A percentile compares a stretch with the other conserved stretches of the same genome.
phyloP scores from a whole-genome alignment of 1,139 yeast species.

The Saccharomyces hybrid region DNA sequence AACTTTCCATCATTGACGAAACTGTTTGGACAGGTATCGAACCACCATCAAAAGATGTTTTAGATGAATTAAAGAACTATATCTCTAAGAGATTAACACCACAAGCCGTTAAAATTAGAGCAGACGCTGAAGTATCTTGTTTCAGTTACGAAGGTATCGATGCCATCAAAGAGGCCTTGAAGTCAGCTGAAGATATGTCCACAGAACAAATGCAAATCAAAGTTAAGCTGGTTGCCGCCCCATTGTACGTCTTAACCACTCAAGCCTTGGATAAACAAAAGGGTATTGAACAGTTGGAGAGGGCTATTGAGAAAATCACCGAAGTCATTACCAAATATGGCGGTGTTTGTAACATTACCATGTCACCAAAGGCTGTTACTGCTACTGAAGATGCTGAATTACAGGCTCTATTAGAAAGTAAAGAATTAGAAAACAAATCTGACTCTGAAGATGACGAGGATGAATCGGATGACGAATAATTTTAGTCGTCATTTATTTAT shows the following conservation, averaged over 20 bases:
- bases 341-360: conserved; percentile 85
- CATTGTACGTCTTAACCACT: conserved; percentile 86
- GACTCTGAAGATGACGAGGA: conserved; percentile 56
- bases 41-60: conserved; percentile 57
- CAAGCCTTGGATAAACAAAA: conserved; percentile 87
- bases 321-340: conserved; percentile 64
- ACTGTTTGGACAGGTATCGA: conserved; percentile 74
- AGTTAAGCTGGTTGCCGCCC: conserved; percentile 96
- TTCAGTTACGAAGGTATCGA: conserved; percentile 97
- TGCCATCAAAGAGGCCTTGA: conserved; percentile 85
- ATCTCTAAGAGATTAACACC: conserved; percentile 94
- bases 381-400: conserved; percentile 98
- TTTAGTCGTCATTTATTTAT: too few species aligned
- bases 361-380: conserved; percentile 98
- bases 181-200: conserved; percentile 77
- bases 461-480: conserved; percentile 39
- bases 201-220: conserved; percentile 81
- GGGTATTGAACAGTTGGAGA: conserved; percentile 71
- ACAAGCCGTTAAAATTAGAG: conserved; percentile 94
- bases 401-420: conserved; percentile 81
- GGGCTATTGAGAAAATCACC: conserved; percentile 71
- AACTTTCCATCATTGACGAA: conserved; percentile 89
- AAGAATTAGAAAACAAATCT: conserved; percentile 57
- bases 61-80: conserved; percentile 75
- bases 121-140: conserved; percentile 96